Base-by-base conservation (phyloP, 352 stramenopile genomes). In the Phytophthora vignae region DNA sequence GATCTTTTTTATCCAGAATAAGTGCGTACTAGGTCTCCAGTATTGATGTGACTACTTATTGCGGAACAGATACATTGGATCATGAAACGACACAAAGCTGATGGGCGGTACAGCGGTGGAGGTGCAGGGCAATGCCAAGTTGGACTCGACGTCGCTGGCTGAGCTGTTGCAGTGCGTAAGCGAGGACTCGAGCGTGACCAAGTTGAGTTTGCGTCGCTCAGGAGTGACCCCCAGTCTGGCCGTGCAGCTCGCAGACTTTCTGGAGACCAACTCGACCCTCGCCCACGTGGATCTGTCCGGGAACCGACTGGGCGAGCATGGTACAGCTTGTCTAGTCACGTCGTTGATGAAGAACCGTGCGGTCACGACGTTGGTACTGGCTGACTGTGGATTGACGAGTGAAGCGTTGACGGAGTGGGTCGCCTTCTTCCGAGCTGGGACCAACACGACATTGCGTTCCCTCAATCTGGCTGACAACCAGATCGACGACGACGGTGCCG, bases 161-260 rank as follows among this genome's bases (percentile, higher is more conserved):
- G 58, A 69, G 3, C 64, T 81, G 9, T 66, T 87, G 21, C 40
- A 72, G 29, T 11, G 27, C 0, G 42, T 77, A n/a, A 60, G 55
- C 12, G 60, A 64, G 3, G 66, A 73, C 19, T 8, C 61, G 4
- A 64, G 22, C 31, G 50, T 74, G 29, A 59, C 48, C 2, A 55
- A 56, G 3, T 69, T 87, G 14, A 42, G 52, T 46, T 69, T 87
- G 3, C 48, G 60, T 55, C 57, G 71, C 33, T 71, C 61, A 44
- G 73, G 67, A 29, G 67, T 88, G 53, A 83, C 73, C 15, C 70
- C 78, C 46, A 83, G 65, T 55, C 74, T 88, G 55, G 69, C 76
- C 7, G 81, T 84, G 22, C 73, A 83, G 56, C 38, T 88, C 38
- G 76, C 81, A 14, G 76, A 85, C 54, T 85, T 88, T 65, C 63